Evolutionary conservation across 2,329 filamentous ascomycete species (phyloP), one percentile per base, ranked within the genome.

Genomic region (Apiospora arundinis): DNA sequence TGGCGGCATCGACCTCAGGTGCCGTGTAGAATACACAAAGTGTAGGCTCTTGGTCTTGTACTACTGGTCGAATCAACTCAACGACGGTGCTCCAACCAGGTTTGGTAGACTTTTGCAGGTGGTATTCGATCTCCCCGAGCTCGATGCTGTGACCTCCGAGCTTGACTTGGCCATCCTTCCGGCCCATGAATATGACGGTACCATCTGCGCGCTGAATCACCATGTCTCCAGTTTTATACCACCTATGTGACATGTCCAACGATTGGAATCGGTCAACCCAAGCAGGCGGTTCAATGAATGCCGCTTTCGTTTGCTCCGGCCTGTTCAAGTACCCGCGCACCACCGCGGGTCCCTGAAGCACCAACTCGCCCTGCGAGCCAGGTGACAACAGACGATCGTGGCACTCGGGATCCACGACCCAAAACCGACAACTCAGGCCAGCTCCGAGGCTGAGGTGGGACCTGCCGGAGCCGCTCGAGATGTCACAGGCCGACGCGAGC

Each of bases 61-160:
- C 40, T 8, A 8, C 4, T 42, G 40, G 40, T 8, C 40, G 40
- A 8, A 42, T 42, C 40, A 42, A 4, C 8, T 42, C 40, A 2
- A 42, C 40, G 9, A 8, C 8, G 12, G 40, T 42, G 40, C 40
- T 42, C 40, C 40, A 42, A 42, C 40, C 40, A 8, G 40, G 12
- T 8, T 42, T 11, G 9, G 40, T 11, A 2, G 40, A 42, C 2
- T 42, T 42, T 42, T 14, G 40, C 8, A 42, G 40, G 40, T 42
- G 40, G 40, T 42, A 32, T 8, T 73, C 69, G 72, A 87, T 80
- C 9, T 87, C 85, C 7, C 76, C 75, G 0, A 87, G 75, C 14
- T 87, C 85, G 16, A 86, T 81, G 4, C 83, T 77, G 28, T 82
- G 67, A 0, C 83, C 83, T 2, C 80, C 76, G 0, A 85, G 72